Percentiles rank a stretch among this genome's conserved stretches.
Conservation (phyloP, 179 eudicot genomes). For the Beta macrorhiza region DNA sequence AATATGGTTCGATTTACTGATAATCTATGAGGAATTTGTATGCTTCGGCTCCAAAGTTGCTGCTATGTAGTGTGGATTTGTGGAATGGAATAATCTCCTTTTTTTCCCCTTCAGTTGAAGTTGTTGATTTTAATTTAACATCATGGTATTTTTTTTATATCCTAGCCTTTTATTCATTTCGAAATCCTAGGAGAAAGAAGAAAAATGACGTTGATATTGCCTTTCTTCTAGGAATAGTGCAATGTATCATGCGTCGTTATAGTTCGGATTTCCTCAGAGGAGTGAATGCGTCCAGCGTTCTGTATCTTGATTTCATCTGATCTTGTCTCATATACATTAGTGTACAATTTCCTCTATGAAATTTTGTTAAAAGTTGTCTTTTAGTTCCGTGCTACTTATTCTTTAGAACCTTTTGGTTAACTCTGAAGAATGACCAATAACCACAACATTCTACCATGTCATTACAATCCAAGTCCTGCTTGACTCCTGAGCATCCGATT, state of each 20-base stretch:
- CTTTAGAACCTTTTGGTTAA: neutral
- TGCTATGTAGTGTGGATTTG: neutral
- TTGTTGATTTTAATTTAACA: neutral
- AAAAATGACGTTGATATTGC: too few relatives aligned
- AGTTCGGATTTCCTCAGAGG: too few relatives aligned
- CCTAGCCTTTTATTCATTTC: neutral
- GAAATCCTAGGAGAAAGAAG: neutral
- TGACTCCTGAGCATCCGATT: neutral
- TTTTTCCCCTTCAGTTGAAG: neutral
- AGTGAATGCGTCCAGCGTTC: neutral
- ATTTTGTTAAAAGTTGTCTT: too few relatives aligned
- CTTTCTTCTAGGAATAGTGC: too few relatives aligned
- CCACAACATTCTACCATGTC: neutral
- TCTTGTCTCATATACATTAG: too few relatives aligned
- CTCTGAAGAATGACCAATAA: neutral
- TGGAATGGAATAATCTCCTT: neutral
- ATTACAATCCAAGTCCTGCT: neutral
- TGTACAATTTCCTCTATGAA: neutral
- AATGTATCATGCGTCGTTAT: too few relatives aligned
- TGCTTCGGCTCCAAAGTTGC: neutral
- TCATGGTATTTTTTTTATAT: neutral
- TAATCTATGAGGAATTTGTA: neutral
- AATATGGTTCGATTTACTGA: neutral
- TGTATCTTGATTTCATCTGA: too few relatives aligned
- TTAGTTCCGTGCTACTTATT: too few relatives aligned